Evolutionary conservation across 2,329 filamentous ascomycete genomes (phyloP).

Genomic region (Niveomyces coronatus): DNA sequence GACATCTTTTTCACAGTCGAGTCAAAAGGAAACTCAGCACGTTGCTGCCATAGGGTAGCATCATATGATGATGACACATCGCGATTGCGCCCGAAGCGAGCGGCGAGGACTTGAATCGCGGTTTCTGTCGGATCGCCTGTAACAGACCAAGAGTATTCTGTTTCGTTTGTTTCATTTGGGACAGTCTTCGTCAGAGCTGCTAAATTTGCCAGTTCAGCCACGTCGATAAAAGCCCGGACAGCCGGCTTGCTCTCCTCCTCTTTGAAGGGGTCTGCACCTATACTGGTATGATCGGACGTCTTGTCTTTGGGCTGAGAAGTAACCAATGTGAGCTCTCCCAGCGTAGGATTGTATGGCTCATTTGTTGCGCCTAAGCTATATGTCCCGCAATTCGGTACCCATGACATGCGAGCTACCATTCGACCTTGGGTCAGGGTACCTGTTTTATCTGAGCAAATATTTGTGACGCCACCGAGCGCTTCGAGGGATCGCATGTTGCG

Average conservation of each 20-base stretch:
- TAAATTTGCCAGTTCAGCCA: constrained; percentile 51
- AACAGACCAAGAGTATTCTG: constrained; percentile 30
- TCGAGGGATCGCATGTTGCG: constrained; percentile 37
- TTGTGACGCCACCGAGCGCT: constrained; percentile 37
- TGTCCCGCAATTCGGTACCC: constrained; percentile 20
- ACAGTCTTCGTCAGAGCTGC: constrained; percentile 42
- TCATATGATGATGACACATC: constrained; percentile 19
- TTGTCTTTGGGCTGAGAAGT: constrained; percentile 12
- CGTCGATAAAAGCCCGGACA: constrained; percentile 42
- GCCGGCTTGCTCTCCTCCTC: constrained; percentile 19
- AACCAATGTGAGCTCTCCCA: constrained; percentile 14
- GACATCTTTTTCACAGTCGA: constrained; percentile 50
- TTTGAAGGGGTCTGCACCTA: too few relatives aligned
- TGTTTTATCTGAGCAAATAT: constrained; percentile 23
- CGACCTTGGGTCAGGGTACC: constrained; percentile 26
- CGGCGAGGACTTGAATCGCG: constrained; percentile 47
- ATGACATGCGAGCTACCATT: constrained; percentile 22
- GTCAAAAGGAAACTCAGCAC: constrained; percentile 47
- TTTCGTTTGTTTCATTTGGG: constrained; percentile 10
- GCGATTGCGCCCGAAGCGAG: constrained; percentile 36
- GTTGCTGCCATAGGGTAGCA: constrained; percentile 23
- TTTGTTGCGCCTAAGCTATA: constrained; percentile 21
- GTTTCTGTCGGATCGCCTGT: constrained; percentile 44
- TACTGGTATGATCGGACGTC: too few relatives aligned
- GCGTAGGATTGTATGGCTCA: constrained; percentile 20